Evolutionary conservation across 768 basidiomycete species (phyloP).

Genomic region (Phlebiopsis flavidoalba): DNA sequence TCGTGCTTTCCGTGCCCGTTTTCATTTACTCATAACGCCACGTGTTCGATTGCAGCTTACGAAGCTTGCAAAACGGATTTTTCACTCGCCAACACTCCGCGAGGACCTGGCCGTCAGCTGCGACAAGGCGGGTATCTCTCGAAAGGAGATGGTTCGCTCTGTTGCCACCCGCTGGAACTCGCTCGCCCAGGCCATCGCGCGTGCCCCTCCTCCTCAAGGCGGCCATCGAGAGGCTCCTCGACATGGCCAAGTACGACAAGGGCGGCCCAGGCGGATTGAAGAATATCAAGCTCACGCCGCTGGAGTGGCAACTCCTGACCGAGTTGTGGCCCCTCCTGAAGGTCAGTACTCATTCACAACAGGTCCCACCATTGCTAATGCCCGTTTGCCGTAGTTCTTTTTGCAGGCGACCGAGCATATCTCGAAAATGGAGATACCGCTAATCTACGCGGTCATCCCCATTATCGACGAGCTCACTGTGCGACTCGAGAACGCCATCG

Average conservation of each 20-base stretch:
- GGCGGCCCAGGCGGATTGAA: conserved; percentile 18
- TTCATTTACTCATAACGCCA: neutral
- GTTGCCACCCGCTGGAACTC: conserved; percentile 24
- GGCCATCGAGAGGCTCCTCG: conserved; percentile 14
- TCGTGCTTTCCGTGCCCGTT: neutral
- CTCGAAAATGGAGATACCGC: conserved; percentile 14
- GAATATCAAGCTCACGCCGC: conserved; percentile 11
- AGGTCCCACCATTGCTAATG: neutral
- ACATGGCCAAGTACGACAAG: conserved; percentile 14
- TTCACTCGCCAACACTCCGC: conserved; percentile 8
- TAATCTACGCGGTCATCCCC: conserved; percentile 28
- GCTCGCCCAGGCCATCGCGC: conserved; percentile 15
- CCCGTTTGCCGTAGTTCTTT: conserved; percentile 14
- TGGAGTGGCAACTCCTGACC: conserved; percentile 22
- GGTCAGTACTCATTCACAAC: conserved; percentile 9
- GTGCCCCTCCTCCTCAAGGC: conserved; percentile 11
- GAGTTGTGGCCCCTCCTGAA: conserved; percentile 20
- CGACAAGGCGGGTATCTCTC: neutral
- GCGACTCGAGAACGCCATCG: neutral
- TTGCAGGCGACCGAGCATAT: conserved; percentile 21
- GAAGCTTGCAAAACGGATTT: conserved; percentile 10
- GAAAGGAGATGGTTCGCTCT: conserved; percentile 10
- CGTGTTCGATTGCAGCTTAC: conserved; percentile 13
- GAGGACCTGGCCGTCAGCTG: conserved; percentile 7
- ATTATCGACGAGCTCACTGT: conserved; percentile 22